A percentile compares a stretch with the other conserved stretches of the same genome.
These are phyloP conservation scores for Pseudogymnoascus sp. DNA, from an alignment of 2,329 filamentous ascomycete species.

Conservation along the genomic window DNA sequence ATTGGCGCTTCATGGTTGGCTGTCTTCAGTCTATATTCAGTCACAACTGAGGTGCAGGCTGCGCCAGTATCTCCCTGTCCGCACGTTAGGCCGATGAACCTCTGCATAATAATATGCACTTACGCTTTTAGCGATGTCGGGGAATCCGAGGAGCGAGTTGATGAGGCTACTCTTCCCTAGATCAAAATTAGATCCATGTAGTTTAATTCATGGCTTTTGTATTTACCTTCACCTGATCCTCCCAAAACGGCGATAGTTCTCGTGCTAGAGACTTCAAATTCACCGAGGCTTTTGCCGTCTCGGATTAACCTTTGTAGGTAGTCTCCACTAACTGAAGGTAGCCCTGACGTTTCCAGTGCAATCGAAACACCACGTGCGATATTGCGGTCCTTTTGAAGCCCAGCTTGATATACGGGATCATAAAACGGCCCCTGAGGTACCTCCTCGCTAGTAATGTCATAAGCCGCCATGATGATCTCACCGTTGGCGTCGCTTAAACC, in stretches of 20 bases:
- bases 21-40: slow-evolving; percentile 27
- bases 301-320: neutral
- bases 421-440: neutral
- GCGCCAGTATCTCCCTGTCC: slow-evolving; percentile 27
- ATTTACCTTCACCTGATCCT: slow-evolving; percentile 18
- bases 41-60: slow-evolving; percentile 30
- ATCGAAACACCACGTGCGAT: neutral
- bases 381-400: neutral
- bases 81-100: neutral
- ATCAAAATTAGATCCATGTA: slow-evolving; percentile 8
- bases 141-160: slow-evolving; percentile 28
- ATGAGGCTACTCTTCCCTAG: slow-evolving; percentile 29
- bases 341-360: neutral
- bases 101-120: neutral
- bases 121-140: slow-evolving; percentile 23
- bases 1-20: slow-evolving; percentile 21
- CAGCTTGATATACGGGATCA: neutral
- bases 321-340: neutral
- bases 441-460: neutral
- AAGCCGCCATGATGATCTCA: neutral
- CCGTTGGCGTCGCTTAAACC: neutral
- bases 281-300: neutral
- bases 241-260: neutral
- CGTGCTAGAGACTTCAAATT: neutral
- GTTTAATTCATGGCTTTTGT: neutral